These are phyloP conservation scores for Triticum monococcum DNA, from an alignment of 176 grass and related monocot species.

Conservation along the genomic window DNA sequence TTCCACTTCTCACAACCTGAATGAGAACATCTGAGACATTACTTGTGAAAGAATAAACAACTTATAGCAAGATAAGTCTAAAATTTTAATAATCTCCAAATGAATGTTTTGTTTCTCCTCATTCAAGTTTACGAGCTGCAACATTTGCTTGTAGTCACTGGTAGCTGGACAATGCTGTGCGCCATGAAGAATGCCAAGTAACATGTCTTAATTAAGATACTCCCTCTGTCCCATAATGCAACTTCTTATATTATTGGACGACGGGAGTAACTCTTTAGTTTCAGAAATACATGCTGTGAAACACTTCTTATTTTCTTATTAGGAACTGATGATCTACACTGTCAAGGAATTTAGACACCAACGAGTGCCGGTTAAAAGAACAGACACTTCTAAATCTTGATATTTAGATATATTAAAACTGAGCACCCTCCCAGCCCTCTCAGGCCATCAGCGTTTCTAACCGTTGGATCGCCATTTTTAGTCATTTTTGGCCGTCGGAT, in stretches of 20 bases:
- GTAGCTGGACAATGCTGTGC: slow-evolving; percentile 41
- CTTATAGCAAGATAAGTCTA: neutral
- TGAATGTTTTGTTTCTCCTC: slow-evolving; percentile 90
- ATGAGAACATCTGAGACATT: no score
- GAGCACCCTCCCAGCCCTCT: no score
- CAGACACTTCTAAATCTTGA: neutral
- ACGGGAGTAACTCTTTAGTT: neutral
- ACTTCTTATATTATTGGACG: no score
- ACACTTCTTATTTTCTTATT: neutral
- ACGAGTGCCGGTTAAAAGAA: neutral
- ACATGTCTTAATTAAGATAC: neutral
- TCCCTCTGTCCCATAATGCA: no score
- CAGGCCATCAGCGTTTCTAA: no score
- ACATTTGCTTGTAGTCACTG: slow-evolving; percentile 74
- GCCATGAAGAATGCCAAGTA: neutral
- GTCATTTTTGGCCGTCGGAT: no score
- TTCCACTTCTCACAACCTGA: neutral
- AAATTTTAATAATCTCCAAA: slow-evolving; percentile 56
- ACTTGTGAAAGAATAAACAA: neutral
- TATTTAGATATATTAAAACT: no score
- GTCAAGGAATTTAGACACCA: neutral
- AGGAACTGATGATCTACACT: neutral
- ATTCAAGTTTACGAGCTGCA: slow-evolving; percentile 89
- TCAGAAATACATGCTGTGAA: neutral
- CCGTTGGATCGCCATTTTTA: no score